phyloP scores from a whole-genome alignment of 2,329 filamentous ascomycete species.

The Lachnellula cervina region DNA sequence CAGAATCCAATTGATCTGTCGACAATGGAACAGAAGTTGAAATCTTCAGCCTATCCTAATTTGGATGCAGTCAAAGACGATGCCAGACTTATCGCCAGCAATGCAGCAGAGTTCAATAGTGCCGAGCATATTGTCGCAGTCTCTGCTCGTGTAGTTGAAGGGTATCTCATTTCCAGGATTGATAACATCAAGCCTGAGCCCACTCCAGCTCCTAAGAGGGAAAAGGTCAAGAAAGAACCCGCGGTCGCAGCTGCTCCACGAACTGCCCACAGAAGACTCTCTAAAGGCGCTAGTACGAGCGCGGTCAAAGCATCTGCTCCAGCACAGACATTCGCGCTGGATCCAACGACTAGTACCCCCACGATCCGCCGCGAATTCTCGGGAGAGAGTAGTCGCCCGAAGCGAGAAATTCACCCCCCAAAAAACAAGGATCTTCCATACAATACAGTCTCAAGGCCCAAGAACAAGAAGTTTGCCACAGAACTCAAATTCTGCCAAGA shows the following conservation, averaged over 20 bases:
- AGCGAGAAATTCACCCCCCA: constrained; percentile 88
- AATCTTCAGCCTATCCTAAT: constrained; percentile 58
- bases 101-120: constrained; percentile 80
- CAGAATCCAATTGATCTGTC: constrained; percentile 78
- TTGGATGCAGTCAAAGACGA: constrained; percentile 72
- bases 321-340: constrained; percentile 65
- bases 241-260: constrained; percentile 34
- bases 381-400: constrained; percentile 72
- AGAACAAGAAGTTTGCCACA: constrained; percentile 83
- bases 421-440: constrained; percentile 91
- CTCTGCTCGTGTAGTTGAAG: constrained; percentile 49
- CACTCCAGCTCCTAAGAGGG: constrained; percentile 52
- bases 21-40: constrained; percentile 76
- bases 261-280: constrained; percentile 34
- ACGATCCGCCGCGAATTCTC: constrained; percentile 82
- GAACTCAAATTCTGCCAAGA: constrained; percentile 89
- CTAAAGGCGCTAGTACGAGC: constrained; percentile 28
- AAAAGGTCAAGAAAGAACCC: constrained; percentile 46
- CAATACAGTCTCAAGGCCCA: constrained; percentile 62
- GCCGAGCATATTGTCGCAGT: constrained; percentile 66
- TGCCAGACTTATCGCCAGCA: constrained; percentile 71
- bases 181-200: constrained; percentile 40
- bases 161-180: constrained; percentile 55
- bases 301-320: constrained; percentile 33
- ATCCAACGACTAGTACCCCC: constrained; percentile 66